phyloP scores from a whole-genome alignment of 1,284 basidiomycete species.

The Ganoderma meredithae region DNA sequence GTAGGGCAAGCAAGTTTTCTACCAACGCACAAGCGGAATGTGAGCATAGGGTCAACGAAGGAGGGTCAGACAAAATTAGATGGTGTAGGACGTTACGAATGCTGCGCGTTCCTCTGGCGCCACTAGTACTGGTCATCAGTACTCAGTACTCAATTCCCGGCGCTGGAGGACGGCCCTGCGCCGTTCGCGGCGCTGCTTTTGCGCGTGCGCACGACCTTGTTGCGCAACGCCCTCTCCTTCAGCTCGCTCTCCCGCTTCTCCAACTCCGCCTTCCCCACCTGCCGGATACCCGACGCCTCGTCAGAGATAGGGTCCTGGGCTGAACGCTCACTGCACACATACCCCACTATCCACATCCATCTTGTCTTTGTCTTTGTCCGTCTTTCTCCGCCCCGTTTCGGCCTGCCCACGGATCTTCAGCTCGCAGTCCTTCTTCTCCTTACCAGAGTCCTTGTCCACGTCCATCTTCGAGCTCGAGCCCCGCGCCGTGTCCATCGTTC shows the following conservation, averaged over 20 bases:
- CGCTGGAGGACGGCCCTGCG: constrained; percentile 2
- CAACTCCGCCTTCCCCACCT: constrained; percentile 43
- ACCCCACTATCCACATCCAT: constrained; percentile 20
- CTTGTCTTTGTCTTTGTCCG: constrained; percentile 41
- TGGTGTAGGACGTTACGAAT: constrained; percentile 18
- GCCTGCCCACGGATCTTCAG: constrained; percentile 80
- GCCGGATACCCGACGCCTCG: background rate
- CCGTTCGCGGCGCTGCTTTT: constrained; percentile 46
- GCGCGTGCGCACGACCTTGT: constrained; percentile 78
- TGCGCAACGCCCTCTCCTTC: constrained; percentile 79
- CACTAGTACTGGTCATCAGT: too few species aligned
- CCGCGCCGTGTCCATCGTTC: constrained; percentile 29
- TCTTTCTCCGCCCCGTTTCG: constrained; percentile 53
- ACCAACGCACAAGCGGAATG: constrained; percentile 10
- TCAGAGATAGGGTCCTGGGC: constrained; percentile 6
- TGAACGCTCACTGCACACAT: background rate
- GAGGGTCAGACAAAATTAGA: background rate
- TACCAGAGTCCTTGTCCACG: constrained; percentile 44
- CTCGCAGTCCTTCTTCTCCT: constrained; percentile 46
- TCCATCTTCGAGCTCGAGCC: constrained; percentile 50
- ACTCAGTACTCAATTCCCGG: background rate
- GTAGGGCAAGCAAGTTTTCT: constrained; percentile 11
- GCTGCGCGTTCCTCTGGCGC: background rate
- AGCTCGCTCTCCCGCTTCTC: constrained; percentile 75
- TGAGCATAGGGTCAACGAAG: constrained; percentile 11